Base-by-base conservation (phyloP, 2,329 filamentous ascomycete species). In the Aspergillus neoniger region DNA sequence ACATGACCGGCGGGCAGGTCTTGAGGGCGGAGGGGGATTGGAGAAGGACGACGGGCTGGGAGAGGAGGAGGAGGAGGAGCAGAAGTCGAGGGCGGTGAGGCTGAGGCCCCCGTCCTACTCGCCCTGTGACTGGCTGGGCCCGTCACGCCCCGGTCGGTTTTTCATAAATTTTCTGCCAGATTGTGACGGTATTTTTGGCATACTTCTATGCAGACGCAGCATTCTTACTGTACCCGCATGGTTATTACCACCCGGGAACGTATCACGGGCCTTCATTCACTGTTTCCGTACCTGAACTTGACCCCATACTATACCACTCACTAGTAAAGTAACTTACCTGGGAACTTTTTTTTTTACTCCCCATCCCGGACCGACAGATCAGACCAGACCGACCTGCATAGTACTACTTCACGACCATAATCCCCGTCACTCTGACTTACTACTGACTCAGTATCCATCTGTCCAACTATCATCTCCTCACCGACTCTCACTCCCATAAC, bases 1-100 rank as follows among this genome's bases (percentile, higher is more conserved):
- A 78, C 77, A 79, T 78, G 75, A 74, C 74, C 76, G 70, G 70
- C 72, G 71, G 67, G 55, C 61, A 68, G 69, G 64, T 65, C 60
- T 60, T 62, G 63, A 58, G 61, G 57, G 32, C 32, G 32, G 32
- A 36, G 65, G 55, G 55, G 56, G 54, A 57, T 58, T 43, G 57
- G 62, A 61, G 49, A 60, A 61, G 58, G 55, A 60, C 49, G 55
- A 62, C 60, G 55, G 58, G 50, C 51, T 60, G 55, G 57, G 61
- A 63, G 25, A 57, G 60, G 54, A 60, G 41, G 43, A 58, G 25
- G 59, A 41, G 54, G 44, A 48, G 39, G 55, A 57, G 66, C 60
- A 63, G 63, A 63, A 65, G 61, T 44, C 25, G 9, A 55, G 53
- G 53, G 53, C 53, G 53, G 53, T 55, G 53, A 55, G 53, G 19